Base-by-base conservation (phyloP, 2,329 filamentous ascomycete genomes). In the Fusarium globosum region DNA sequence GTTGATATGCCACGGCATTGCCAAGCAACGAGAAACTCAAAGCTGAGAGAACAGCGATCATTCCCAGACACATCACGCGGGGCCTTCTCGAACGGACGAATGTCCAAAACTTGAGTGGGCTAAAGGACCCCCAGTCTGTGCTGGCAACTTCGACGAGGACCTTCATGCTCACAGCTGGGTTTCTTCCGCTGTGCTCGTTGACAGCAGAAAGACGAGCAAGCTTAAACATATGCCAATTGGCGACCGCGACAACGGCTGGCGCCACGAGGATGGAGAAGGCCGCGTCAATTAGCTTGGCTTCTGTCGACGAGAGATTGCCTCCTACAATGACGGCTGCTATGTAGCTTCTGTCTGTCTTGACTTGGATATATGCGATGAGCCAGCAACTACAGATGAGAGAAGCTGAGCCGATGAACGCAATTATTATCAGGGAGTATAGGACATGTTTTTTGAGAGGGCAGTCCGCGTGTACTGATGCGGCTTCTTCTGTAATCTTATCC, bases 221-320 rank as follows among this genome's bases (percentile, higher is more conserved):
- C 28, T 72, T 74, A 26, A 74, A 73, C 21, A 72, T 74, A 33
- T 73, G 71, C 67, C 62, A 65, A 16, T 73, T 73, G 28, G 59
- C 39, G 5, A 74, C 14, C 4, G 62, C 67, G 9, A 72, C 35
- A 4, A 72, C 48, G 0, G 71, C 45, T 11, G 65, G 72, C 3
- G 65, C 65, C 23, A 73, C 48, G 6, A 74, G 18, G 39, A 73
- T 75, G 11, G 71, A 73, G 26, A 67, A 73, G 14, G 68, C 55
- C 2, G 63, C 71, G 16, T 73, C 71, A 3, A 73, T 68, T 8
- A 73, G 68, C 11, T 73, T 73, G n/a, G 71, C 71, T n/a, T 21
- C 21, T 3, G 71, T 74, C 0, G 69, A 57, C 3, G 39, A 59
- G 30, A 74, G 33, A 7, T 30, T 58, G 14, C 71, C 71, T 7